Conservation (phyloP, 441 rosid genomes). For the Erysimum pusillum region DNA sequence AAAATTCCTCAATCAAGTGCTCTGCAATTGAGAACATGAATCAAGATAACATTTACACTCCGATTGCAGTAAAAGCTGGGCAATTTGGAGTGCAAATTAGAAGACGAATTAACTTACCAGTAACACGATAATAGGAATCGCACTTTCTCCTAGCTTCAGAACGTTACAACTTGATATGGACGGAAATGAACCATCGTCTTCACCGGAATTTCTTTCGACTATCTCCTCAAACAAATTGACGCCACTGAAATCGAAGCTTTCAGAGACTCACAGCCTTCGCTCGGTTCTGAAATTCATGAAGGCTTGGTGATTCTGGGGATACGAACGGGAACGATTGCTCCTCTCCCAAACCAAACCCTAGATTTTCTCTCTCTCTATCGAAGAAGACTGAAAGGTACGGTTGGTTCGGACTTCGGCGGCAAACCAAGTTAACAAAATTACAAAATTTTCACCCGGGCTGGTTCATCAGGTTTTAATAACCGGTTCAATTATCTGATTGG, state of each 20-base stretch:
- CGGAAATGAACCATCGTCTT: neutral
- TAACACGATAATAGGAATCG: neutral
- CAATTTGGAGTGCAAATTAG: neutral
- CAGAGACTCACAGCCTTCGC: neutral
- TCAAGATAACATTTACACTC: neutral
- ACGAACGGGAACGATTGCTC: neutral
- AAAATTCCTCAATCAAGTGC: neutral
- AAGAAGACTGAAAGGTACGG: constrained; percentile 3
- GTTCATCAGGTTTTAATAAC: neutral
- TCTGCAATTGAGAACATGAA: constrained; percentile 8
- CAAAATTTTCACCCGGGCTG: neutral
- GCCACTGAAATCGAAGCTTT: neutral
- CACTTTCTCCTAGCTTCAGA: neutral
- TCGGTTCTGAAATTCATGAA: neutral
- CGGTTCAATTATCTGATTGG: neutral
- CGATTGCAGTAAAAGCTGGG: neutral
- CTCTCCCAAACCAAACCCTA: constrained; percentile 11
- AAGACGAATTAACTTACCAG: constrained; percentile 1
- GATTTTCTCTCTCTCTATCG: neutral
- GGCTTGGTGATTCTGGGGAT: neutral
- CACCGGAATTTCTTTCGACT: neutral
- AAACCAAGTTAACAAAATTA: neutral
- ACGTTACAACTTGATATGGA: neutral
- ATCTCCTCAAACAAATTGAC: neutral
- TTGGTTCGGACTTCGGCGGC: neutral